Conservation (phyloP, 2,329 filamentous ascomycete genomes). For the Aspergillus chevalieri region DNA sequence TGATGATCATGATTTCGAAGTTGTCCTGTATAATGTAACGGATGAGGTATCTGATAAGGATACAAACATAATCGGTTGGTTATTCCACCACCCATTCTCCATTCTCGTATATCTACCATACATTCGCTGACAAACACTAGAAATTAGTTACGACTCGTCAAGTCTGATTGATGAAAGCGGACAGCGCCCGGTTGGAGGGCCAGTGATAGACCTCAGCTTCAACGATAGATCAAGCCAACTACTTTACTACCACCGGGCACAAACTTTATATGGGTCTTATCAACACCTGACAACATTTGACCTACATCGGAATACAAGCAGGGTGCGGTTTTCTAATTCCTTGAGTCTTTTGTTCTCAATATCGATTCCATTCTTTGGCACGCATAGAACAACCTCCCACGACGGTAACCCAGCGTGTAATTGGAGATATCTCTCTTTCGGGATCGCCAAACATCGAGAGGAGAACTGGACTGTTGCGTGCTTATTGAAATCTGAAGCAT, state of each 20-base stretch:
- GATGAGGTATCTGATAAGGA: constrained; percentile 5
- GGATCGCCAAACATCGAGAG: constrained; percentile 29
- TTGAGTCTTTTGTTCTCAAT: constrained; percentile 30
- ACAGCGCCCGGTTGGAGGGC: constrained; percentile 10
- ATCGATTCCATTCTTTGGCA: constrained; percentile 35
- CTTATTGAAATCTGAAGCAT: constrained; percentile 30
- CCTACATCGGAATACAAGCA: constrained; percentile 19
- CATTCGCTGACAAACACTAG: constrained; percentile 11
- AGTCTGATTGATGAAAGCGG: constrained; percentile 12
- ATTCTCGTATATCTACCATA: background rate
- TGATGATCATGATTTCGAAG: constrained; percentile 17
- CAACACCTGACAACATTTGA: constrained; percentile 16
- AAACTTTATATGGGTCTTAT: constrained; percentile 30
- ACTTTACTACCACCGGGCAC: constrained; percentile 28
- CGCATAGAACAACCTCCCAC: constrained; percentile 20
- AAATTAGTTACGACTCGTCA: constrained; percentile 12
- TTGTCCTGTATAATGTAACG: constrained; percentile 23
- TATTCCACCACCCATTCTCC: background rate
- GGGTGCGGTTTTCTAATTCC: constrained; percentile 18
- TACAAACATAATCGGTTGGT: constrained; percentile 16
- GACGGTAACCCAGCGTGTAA: constrained; percentile 20
- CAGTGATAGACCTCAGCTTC: constrained; percentile 26
- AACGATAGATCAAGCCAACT: constrained; percentile 33
- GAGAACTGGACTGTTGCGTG: constrained; percentile 33
- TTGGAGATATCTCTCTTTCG: constrained; percentile 37